Evolutionary conservation across 2,329 filamentous ascomycete species (phyloP).

Genomic region (Colletotrichum salicis): DNA sequence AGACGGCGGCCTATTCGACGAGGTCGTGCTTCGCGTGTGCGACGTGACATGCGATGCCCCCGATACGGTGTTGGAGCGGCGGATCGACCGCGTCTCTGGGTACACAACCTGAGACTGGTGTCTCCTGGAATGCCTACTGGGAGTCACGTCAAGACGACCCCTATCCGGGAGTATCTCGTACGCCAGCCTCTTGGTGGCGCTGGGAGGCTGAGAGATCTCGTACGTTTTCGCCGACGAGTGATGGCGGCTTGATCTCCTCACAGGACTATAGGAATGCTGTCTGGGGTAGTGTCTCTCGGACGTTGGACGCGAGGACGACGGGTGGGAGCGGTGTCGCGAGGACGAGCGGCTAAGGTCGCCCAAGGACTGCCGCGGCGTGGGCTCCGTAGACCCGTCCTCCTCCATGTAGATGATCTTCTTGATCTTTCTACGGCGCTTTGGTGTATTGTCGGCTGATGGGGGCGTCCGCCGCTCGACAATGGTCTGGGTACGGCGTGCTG

Average conservation of each 20-base stretch:
- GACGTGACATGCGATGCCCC: slow-evolving; percentile 35
- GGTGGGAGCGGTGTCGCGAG: slow-evolving; percentile 28
- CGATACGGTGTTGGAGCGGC: slow-evolving; percentile 31
- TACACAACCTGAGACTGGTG: slow-evolving; percentile 26
- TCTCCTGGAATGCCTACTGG: slow-evolving; percentile 19
- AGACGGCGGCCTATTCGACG: slow-evolving; percentile 28
- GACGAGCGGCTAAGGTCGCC: slow-evolving; percentile 26
- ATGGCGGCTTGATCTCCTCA: slow-evolving; percentile 21
- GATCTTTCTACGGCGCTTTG: slow-evolving; percentile 22
- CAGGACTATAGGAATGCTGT: slow-evolving; percentile 21
- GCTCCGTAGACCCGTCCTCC: slow-evolving; percentile 24
- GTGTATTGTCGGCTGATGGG: slow-evolving; percentile 33
- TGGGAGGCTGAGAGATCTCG: slow-evolving; percentile 20
- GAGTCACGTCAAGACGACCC: slow-evolving; percentile 9
- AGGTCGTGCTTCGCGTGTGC: slow-evolving; percentile 34
- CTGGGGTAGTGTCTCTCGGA: slow-evolving; percentile 29
- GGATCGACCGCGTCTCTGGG: slow-evolving; percentile 12
- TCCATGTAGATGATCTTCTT: slow-evolving; percentile 31
- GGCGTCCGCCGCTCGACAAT: slow-evolving; percentile 30
- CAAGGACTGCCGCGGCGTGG: slow-evolving; percentile 11
- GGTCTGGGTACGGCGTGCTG: slow-evolving; percentile 12
- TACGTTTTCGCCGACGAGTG: slow-evolving; percentile 8
- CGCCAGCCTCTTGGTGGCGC: slow-evolving; percentile 21
- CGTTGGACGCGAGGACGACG: slow-evolving; percentile 32
- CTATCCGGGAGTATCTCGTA: neutral